Evolutionary conservation across 345 rosid genomes (phyloP).

Genomic region (Heritiera fomes): DNA sequence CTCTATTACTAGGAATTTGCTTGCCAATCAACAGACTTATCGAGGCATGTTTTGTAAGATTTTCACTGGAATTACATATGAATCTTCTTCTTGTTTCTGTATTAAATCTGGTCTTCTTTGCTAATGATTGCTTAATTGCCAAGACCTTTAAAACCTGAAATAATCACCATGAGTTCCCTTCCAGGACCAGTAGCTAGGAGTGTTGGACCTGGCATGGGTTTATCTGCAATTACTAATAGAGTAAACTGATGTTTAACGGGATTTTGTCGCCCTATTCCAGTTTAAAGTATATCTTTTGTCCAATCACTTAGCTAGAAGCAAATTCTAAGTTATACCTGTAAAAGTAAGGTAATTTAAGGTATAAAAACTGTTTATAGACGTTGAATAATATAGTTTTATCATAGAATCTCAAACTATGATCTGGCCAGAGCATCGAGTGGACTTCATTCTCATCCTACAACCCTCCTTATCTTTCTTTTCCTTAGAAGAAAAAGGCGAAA

Average conservation of each 20-base stretch:
- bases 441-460: neutral
- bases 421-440: neutral
- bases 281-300: neutral
- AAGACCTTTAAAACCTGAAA: neutral
- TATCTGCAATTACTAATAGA: neutral
- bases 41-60: slow-evolving; percentile 19
- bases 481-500: neutral
- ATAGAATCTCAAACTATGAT: neutral
- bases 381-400: neutral
- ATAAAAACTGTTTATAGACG: neutral
- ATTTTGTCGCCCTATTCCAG: neutral
- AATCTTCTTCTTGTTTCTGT: neutral
- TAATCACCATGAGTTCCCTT: neutral
- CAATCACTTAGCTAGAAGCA: neutral
- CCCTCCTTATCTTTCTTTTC: neutral
- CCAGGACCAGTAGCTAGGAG: neutral
- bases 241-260: neutral
- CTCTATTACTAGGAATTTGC: slow-evolving; percentile 51
- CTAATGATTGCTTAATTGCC: neutral
- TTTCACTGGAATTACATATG: neutral
- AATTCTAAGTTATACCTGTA: neutral
- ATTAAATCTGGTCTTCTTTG: neutral
- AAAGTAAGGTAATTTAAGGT: neutral
- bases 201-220: neutral
- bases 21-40: slow-evolving; percentile 15